Evolutionary conservation across 768 basidiomycete species (phyloP), one percentile per base, ranked within the genome.

Genomic region (Leccinum uliginosum): DNA sequence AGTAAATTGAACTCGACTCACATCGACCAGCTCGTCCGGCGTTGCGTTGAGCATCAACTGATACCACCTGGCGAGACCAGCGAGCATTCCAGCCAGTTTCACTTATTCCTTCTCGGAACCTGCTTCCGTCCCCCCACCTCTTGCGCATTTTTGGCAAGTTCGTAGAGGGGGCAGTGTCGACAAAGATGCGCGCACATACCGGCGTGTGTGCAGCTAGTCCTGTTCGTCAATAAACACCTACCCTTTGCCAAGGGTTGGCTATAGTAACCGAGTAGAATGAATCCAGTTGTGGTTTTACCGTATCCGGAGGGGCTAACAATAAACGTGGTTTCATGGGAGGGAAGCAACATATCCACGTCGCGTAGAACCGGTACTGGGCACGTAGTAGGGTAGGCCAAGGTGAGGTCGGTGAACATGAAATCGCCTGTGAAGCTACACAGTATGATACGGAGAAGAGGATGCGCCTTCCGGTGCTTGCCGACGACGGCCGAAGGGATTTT

Each of bases 191-290:
- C n/a, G n/a, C n/a, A n/a, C n/a, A n/a, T n/a, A n/a, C n/a, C n/a
- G n/a, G n/a, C n/a, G n/a, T n/a, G n/a, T n/a, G n/a, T n/a, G n/a
- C n/a, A n/a, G n/a, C n/a, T n/a, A n/a, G 34, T 87, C 84, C 62
- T 91, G 86, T 59, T 95, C 88, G 70, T 98, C 96, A 19, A 96
- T 75, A 14, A 82, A 77, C 51, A 98, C 80, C 2, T 77, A 1
- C 92, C 93, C n/a, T 65, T 59, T 11, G n/a, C 53, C 68, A n/a
- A 62, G 64, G 19, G 76, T 75, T 1, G 81, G 4, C 77, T 71
- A 74, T 98, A 98, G 70, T 95, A 77, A 5, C 88, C 78, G 21
- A 94, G 78, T 4, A 85, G 74, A 19, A 86, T 77, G 54, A 82
- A 79, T 0, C 84, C 82, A 59, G 87, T 75, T 24, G 84, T 91